Evolutionary conservation across 306 rosid species (phyloP).

Genomic region (Nissolia schottii): DNA sequence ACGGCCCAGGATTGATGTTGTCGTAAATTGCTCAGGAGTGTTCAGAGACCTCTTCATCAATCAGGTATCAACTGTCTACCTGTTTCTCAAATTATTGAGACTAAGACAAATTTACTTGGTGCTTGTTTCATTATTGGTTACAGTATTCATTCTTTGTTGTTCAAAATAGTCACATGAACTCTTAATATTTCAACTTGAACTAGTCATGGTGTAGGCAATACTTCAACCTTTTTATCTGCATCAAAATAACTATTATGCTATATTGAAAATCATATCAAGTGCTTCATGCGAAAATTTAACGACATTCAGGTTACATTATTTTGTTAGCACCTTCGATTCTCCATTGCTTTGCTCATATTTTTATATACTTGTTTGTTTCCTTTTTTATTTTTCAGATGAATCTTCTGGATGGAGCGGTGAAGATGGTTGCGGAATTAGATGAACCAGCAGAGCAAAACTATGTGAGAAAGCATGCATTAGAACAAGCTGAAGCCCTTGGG

Average conservation of each 20-base stretch:
- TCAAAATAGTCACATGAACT: background rate
- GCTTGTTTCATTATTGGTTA: background rate
- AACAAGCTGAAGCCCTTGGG: slow-evolving; percentile 84
- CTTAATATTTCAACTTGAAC: background rate
- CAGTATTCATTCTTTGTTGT: background rate
- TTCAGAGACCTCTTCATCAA: slow-evolving; percentile 98
- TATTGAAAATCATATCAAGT: background rate
- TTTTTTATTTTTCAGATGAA: slow-evolving; percentile 64
- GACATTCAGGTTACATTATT: background rate
- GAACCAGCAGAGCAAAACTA: slow-evolving; percentile 81
- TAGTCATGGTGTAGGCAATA: background rate
- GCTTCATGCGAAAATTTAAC: background rate
- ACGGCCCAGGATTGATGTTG: slow-evolving; percentile 97
- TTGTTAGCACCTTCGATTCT: background rate
- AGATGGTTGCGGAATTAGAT: slow-evolving; percentile 97
- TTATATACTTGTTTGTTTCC: background rate
- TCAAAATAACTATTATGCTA: background rate
- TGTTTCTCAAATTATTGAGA: background rate
- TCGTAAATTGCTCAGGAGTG: slow-evolving; percentile 96
- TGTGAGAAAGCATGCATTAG: slow-evolving; percentile 84
- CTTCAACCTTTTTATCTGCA: background rate
- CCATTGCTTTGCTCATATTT: slow-evolving; percentile 18
- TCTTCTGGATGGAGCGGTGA: slow-evolving; percentile 91
- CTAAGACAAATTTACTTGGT: background rate
- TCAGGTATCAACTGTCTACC: slow-evolving; percentile 53